These are phyloP conservation scores for Penicillium fimorum DNA, from an alignment of 495 filamentous ascomycete species.

Conservation along the genomic window DNA sequence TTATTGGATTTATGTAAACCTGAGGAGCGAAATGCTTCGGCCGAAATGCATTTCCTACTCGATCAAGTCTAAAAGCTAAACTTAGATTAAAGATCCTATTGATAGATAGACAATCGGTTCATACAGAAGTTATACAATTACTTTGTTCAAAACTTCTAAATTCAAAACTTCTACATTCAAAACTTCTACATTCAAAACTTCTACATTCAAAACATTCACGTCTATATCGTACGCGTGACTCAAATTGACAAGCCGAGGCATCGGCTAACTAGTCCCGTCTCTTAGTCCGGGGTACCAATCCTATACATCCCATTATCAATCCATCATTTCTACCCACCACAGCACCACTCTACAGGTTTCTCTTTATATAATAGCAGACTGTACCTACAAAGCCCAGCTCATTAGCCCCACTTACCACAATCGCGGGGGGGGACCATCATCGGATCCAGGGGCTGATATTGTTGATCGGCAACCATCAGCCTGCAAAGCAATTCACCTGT, in stretches of 20 bases:
- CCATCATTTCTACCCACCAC: background rate
- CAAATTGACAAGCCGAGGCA: conserved; percentile 6
- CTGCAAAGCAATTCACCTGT: background rate
- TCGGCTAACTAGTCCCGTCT: conserved; percentile 6
- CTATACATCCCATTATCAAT: conserved; percentile 1
- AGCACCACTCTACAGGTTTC: background rate
- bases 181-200: background rate
- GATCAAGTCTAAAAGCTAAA: background rate
- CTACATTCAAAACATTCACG: background rate
- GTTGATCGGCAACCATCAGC: conserved; percentile 6
- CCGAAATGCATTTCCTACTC: background rate
- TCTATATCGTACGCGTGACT: background rate
- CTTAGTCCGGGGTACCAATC: conserved; percentile 12
- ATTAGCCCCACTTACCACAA: background rate
- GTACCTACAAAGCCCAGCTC: background rate
- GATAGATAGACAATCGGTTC: background rate
- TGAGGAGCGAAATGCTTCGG: background rate
- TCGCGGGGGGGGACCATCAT: background rate
- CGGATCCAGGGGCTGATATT: background rate
- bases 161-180: no score
- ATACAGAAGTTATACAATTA: background rate
- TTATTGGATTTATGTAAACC: background rate
- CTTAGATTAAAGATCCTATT: background rate
- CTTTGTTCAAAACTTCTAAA: background rate
- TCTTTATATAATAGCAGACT: background rate